Evolutionary conservation across 2,329 filamentous ascomycete genomes (phyloP).

Genomic region (Alternaria solani): DNA sequence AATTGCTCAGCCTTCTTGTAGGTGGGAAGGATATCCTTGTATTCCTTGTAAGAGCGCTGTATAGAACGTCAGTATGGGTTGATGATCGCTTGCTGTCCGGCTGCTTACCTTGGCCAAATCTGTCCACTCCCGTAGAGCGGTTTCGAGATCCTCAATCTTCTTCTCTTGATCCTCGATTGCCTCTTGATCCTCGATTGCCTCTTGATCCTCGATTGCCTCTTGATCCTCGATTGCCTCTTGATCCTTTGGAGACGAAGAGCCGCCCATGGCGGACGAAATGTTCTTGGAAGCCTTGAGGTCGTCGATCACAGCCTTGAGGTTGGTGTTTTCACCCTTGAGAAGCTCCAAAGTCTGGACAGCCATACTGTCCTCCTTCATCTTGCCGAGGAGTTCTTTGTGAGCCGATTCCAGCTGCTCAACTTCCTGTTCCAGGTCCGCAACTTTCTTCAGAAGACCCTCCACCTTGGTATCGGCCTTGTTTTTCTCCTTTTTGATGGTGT

Average conservation of each 20-base stretch:
- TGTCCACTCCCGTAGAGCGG: conserved; percentile 28
- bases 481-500: conserved; percentile 10
- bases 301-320: conserved; percentile 11
- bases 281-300: conserved; percentile 9
- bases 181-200: conserved; percentile 3
- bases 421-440: conserved; percentile 18
- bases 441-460: conserved; percentile 14
- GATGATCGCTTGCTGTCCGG: neutral
- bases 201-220: conserved; percentile 13
- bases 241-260: neutral
- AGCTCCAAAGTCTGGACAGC: neutral
- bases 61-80: neutral
- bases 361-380: conserved; percentile 15
- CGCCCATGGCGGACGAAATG: neutral
- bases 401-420: conserved; percentile 20
- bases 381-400: conserved; percentile 19
- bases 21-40: conserved; percentile 31
- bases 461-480: conserved; percentile 7
- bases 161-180: conserved; percentile 14
- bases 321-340: conserved; percentile 10
- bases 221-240: conserved; percentile 6
- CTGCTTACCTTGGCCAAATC: conserved; percentile 24
- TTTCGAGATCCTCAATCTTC: conserved; percentile 21
- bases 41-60: conserved; percentile 36
- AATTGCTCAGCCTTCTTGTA: conserved; percentile 32